A percentile compares a stretch with the other conserved stretches of the same genome.
phyloP scores from a whole-genome alignment of 306 rosid genomes.

The Trichosanthes truncata region DNA sequence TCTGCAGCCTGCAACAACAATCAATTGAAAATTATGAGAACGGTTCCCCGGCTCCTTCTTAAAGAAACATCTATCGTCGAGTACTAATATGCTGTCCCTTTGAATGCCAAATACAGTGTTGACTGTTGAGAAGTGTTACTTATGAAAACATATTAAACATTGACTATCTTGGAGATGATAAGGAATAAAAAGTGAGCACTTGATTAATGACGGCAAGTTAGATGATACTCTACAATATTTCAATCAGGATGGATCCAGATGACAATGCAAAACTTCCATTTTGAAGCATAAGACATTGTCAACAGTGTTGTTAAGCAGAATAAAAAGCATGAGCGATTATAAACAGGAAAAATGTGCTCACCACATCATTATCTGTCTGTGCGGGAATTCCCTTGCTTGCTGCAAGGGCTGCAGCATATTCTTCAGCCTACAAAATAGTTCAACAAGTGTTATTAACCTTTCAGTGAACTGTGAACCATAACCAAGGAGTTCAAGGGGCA shows the following conservation, averaged over 20 bases:
- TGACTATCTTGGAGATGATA: too few relatives aligned
- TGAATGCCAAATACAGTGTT: neutral
- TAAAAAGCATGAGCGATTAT: neutral
- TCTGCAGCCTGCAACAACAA: constrained; percentile 30
- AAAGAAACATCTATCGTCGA: neutral
- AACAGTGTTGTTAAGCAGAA: neutral
- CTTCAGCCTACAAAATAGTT: constrained; percentile 66
- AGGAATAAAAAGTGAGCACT: neutral
- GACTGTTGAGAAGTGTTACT: neutral
- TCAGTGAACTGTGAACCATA: neutral
- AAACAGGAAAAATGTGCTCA: constrained; percentile 24
- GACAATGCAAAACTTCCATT: neutral
- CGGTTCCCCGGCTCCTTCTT: neutral
- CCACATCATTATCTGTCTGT: constrained; percentile 53
- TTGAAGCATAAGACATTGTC: neutral
- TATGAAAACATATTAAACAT: neutral
- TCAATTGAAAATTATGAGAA: neutral
- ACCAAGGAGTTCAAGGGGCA: neutral
- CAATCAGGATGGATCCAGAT: neutral
- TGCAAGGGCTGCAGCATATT: constrained; percentile 78
- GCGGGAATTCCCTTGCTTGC: constrained; percentile 63
- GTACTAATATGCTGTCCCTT: neutral
- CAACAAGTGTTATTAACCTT: constrained; percentile 15
- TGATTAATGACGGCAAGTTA: neutral
- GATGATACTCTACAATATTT: neutral